Percentiles rank a stretch among this genome's conserved stretches.
Evolutionary conservation across 2,329 filamentous ascomycete genomes (phyloP).

Genomic region (Pseudogymnoascus sp.): DNA sequence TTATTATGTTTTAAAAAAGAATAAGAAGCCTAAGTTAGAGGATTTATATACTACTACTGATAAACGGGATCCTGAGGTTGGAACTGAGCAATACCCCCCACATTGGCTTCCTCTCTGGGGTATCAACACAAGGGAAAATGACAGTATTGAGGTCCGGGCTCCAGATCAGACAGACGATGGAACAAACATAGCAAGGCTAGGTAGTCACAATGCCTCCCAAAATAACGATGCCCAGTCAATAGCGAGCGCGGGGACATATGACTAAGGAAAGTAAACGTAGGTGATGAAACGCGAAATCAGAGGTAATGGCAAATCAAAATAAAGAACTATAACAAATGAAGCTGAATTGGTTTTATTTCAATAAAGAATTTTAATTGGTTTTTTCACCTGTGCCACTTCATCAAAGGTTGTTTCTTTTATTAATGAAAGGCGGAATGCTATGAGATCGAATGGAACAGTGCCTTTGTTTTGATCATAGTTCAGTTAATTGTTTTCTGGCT

Average conservation of each 20-base stretch:
- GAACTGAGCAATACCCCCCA: neutral
- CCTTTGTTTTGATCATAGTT: neutral
- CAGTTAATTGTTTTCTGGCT: neutral
- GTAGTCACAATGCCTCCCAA: neutral
- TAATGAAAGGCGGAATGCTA: neutral
- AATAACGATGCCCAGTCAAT: neutral
- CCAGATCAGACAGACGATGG: neutral
- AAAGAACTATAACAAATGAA: conserved; percentile 10
- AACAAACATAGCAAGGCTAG: neutral
- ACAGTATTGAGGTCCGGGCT: neutral
- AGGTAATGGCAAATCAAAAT: neutral
- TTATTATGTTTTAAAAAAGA: neutral
- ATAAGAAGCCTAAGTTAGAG: neutral
- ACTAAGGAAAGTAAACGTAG: neutral
- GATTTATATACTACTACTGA: too few species aligned
- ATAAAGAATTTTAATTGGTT: conserved; percentile 13
- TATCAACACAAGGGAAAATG: neutral
- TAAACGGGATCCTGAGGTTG: neutral
- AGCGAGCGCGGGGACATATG: neutral
- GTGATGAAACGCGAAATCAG: neutral
- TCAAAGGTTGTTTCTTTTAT: neutral
- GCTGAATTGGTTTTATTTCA: conserved; percentile 13
- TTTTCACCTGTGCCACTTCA: neutral
- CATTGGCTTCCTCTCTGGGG: neutral
- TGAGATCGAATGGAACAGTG: neutral